Base-by-base conservation (phyloP, 1,284 basidiomycete genomes). In the Chondrostereum purpureum region DNA sequence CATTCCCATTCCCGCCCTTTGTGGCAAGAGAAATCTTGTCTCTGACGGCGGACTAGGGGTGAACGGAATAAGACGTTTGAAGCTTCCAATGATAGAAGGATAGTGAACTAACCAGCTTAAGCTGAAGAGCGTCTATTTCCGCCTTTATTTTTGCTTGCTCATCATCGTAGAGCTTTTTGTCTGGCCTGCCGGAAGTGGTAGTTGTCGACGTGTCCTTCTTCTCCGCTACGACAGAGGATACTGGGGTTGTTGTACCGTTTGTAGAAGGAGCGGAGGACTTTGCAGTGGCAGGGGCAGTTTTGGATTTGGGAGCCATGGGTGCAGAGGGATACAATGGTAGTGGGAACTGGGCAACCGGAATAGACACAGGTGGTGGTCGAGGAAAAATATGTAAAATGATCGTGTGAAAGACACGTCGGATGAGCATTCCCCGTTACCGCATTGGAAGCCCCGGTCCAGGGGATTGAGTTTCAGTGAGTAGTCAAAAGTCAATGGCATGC, bases 81-180 rank as follows among this genome's bases (percentile, higher is more conserved):
- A n/a, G 39, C 12, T 14, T 14, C 13, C 11, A 21, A 38, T 33
- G 34, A 17, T 37, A 27, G 14, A 18, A 4, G 16, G 13, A 6
- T 5, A 19, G 39, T 16, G 5, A 20, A 78, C 88, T 61, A 58
- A 92, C 92, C 51, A 92, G 67, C 67, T 91, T 85, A 27, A 65
- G 63, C 66, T 94, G 90, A 42, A 91, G 65, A 40, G 67, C 75
- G 46, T 92, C 91, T 57, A 96, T 93, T 59, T 93, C 86, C 31
- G 75, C 67, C 67, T 88, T 92, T 55, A 94, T 67, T 54, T 66
- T 78, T 41, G 87, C 81, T 69, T 95, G 92, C 67, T 95, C 91
- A 17, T 73, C 75, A 50, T 94, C 88, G 63, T 87, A 88, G 22
- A 66, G 69, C 39, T 72, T 73, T 67, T 91, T 91, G 72, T 94